Evolutionary conservation across 768 basidiomycete genomes (phyloP).

Genomic region (Lentinula sp.): DNA sequence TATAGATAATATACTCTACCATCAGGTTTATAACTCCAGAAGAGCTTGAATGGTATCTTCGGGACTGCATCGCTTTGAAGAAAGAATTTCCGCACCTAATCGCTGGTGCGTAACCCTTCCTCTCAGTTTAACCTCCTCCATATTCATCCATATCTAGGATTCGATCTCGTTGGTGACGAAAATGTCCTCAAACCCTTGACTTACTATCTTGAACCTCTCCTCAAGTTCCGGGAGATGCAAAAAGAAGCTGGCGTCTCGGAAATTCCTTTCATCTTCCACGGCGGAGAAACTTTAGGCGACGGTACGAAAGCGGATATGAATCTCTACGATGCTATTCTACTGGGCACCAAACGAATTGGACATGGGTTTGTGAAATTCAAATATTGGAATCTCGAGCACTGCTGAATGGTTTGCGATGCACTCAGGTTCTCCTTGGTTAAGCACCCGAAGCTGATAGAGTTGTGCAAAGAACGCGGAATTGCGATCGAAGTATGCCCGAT

Average conservation of each 20-base stretch:
- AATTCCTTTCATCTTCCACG: slow-evolving; percentile 76
- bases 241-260: slow-evolving; percentile 46
- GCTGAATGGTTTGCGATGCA: neutral
- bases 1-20: slow-evolving; percentile 67
- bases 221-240: slow-evolving; percentile 52
- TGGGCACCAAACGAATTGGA: slow-evolving; percentile 76
- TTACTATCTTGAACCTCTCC: slow-evolving; percentile 55
- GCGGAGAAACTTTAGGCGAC: slow-evolving; percentile 77
- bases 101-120: slow-evolving; percentile 35
- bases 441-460: slow-evolving; percentile 66
- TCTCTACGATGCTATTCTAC: slow-evolving; percentile 71
- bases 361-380: slow-evolving; percentile 49
- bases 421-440: slow-evolving; percentile 67
- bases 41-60: slow-evolving; percentile 58
- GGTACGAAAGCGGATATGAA: slow-evolving; percentile 66
- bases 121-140: neutral
- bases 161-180: slow-evolving; percentile 78
- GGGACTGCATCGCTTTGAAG: slow-evolving; percentile 70
- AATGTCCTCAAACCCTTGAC: slow-evolving; percentile 52
- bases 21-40: slow-evolving; percentile 48
- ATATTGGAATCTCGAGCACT: neutral
- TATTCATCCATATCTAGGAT: slow-evolving; percentile 35
- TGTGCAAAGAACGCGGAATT: slow-evolving; percentile 57
- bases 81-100: slow-evolving; percentile 71
- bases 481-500: slow-evolving; percentile 76